Evolutionary conservation across 2,329 filamentous ascomycete genomes (phyloP), one percentile per base, ranked within the genome.

Genomic region (Alternaria sp.): DNA sequence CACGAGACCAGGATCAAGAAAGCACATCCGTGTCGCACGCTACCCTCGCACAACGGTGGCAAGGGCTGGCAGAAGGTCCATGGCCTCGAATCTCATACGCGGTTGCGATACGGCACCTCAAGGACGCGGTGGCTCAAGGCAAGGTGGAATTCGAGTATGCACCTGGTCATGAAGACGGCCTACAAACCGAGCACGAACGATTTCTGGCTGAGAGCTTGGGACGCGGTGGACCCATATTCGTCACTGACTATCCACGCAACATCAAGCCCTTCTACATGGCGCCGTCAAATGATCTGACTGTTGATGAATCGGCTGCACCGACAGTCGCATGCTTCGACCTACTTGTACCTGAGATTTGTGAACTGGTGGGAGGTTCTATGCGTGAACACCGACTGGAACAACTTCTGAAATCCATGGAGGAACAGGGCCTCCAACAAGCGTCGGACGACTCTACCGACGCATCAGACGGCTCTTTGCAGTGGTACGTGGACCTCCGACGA

Each of bases 191-290:
- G 78, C 95, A 99, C 80, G 95, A 99, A 81, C 92, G 89, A 75
- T 97, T 89, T 76, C 85, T 99, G 55, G 93, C 95, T 49, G 84
- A 87, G 54, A 82, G 82, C 27, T 74, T 94, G 45, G 89, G 89
- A 67, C 81, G 86, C 49, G 84, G 85, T 18, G 80, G 81, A 2
- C 95, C 95, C 8, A 85, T 98, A 45, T 98, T 98, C 76, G 89
- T 99, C 66, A 98, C 94, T 14, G 86, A 97, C 77, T 99, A 97
- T 75, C 95, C 95, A n/a, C 87, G 87, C 66, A 83, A 85, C 49
- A 89, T 95, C 77, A 99, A 99, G 81, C 92, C 94, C 11, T 99
- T 98, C 80, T 99, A 94, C 79, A 94, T 93, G 91, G 79, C 87
- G 2, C 87, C 88, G 16, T 78, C 76, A 32, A 63, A 52, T 54